Conservation (phyloP, 2,329 filamentous ascomycete genomes). For the Xylariomycetidae sp. region DNA sequence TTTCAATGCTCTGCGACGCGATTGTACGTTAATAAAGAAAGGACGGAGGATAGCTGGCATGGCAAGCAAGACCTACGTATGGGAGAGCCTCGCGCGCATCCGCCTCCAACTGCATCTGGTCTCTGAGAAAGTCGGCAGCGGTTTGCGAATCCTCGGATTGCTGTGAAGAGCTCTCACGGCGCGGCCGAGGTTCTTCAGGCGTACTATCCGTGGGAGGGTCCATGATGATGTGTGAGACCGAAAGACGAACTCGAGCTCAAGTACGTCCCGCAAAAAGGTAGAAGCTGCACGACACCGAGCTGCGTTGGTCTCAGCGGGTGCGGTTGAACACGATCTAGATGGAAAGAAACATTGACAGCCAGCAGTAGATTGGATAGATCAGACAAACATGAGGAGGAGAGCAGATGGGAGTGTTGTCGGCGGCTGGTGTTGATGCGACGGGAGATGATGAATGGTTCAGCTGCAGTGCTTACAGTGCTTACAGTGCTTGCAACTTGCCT, state of each 20-base stretch:
- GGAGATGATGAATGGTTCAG: no score
- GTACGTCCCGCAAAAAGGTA: no score
- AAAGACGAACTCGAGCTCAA: not conserved
- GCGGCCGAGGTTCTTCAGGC: conserved; percentile 23
- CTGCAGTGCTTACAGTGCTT: no score
- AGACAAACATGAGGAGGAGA: no score
- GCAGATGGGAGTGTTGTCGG: no score
- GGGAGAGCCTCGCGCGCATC: conserved; percentile 93
- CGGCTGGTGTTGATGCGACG: no score
- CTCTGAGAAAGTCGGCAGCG: conserved; percentile 76
- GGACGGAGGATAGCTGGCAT: conserved; percentile 3
- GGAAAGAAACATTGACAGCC: no score
- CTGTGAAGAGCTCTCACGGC: conserved; percentile 56
- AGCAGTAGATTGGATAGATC: no score
- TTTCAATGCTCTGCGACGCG: conserved; percentile 73
- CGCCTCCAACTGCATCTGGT: conserved; percentile 84
- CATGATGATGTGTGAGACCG: conserved; percentile 18
- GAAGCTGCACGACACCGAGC: no score
- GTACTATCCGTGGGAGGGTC: conserved; percentile 24
- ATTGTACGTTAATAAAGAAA: conserved; percentile 11
- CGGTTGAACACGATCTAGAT: no score
- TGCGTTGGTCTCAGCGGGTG: no score
- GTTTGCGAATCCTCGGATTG: conserved; percentile 59
- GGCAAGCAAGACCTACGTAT: conserved; percentile 56
- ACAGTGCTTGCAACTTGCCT: no score